A percentile compares a stretch with the other conserved stretches of the same genome.
Evolutionary conservation across 2,329 filamentous ascomycete genomes (phyloP).

Genomic region (Botrytis hyacinthi): DNA sequence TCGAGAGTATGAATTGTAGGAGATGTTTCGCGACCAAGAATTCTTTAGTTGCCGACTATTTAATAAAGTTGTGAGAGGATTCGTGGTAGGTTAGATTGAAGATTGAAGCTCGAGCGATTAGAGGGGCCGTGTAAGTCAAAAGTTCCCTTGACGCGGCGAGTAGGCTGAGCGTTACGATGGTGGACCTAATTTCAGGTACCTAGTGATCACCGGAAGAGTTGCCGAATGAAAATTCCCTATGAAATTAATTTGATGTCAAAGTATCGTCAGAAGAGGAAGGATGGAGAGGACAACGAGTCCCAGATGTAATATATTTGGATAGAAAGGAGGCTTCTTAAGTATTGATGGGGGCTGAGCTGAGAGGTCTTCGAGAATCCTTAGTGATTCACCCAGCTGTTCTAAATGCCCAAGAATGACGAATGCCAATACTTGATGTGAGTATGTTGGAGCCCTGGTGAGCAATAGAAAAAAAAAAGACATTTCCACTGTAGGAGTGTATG

Average conservation of each 20-base stretch:
- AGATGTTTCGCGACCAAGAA: not conserved
- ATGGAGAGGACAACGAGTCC: not conserved
- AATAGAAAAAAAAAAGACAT: not conserved
- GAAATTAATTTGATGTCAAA: not conserved
- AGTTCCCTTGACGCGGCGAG: not conserved
- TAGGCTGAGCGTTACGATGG: not conserved
- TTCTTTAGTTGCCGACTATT: not conserved
- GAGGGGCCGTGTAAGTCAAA: not conserved
- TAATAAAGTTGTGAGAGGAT: not conserved
- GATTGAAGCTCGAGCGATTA: conserved; percentile 6
- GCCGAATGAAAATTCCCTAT: not conserved
- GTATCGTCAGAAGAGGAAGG: not conserved
- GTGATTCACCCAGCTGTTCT: conserved; percentile 6
- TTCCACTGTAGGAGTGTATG: not conserved
- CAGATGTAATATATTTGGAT: not conserved
- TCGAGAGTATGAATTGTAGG: not conserved
- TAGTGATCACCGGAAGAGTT: not conserved
- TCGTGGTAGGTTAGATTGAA: not conserved
- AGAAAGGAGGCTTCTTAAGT: not conserved
- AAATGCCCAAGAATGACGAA: not conserved
- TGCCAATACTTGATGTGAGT: conserved; percentile 2
- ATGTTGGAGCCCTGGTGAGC: not conserved
- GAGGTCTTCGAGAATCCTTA: not conserved
- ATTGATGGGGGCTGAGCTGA: conserved; percentile 1
- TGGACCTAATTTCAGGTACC: conserved; percentile 6